A percentile compares a stretch with the other conserved stretches of the same genome.
These are phyloP conservation scores for Ceriops zippeliana DNA, from an alignment of 345 rosid species.

Conservation along the genomic window DNA sequence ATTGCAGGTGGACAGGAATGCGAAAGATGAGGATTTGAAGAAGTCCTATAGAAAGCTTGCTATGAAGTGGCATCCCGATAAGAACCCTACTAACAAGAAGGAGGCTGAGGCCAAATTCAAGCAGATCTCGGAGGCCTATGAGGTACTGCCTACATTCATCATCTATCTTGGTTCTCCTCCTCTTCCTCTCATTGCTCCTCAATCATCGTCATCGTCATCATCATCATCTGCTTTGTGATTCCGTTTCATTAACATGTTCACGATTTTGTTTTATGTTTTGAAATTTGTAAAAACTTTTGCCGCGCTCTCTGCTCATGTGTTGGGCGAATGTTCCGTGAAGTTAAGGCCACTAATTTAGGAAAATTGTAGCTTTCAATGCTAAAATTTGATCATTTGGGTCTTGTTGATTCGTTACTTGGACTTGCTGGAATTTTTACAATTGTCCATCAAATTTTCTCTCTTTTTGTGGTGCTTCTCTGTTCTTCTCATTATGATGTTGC, in stretches of 20 bases:
- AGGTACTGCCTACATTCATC: slow-evolving; percentile 27
- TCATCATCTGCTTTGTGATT: neutral
- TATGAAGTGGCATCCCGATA: slow-evolving; percentile 94
- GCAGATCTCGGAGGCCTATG: slow-evolving; percentile 84
- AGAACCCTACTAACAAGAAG: slow-evolving; percentile 76
- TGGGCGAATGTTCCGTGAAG: too few species aligned
- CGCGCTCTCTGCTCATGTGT: too few species aligned
- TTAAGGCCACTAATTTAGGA: too few species aligned
- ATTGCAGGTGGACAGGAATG: slow-evolving; percentile 60
- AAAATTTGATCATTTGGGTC: neutral
- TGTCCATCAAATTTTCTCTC: neutral
- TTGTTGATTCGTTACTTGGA: neutral
- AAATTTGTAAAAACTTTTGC: too few species aligned
- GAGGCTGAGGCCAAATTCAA: slow-evolving; percentile 88
- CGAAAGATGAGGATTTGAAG: slow-evolving; percentile 71
- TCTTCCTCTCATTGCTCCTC: neutral
- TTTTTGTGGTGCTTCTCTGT: neutral
- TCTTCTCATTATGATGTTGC: neutral
- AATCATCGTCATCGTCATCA: neutral
- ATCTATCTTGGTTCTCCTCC: neutral
- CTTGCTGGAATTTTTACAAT: neutral
- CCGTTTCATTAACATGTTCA: too few species aligned
- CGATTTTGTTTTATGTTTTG: too few species aligned
- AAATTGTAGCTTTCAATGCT: neutral
- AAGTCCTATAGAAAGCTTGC: slow-evolving; percentile 87